phyloP scores from a whole-genome alignment of 2,329 filamentous ascomycete species.

The Chrysosporium keratinophilum region DNA sequence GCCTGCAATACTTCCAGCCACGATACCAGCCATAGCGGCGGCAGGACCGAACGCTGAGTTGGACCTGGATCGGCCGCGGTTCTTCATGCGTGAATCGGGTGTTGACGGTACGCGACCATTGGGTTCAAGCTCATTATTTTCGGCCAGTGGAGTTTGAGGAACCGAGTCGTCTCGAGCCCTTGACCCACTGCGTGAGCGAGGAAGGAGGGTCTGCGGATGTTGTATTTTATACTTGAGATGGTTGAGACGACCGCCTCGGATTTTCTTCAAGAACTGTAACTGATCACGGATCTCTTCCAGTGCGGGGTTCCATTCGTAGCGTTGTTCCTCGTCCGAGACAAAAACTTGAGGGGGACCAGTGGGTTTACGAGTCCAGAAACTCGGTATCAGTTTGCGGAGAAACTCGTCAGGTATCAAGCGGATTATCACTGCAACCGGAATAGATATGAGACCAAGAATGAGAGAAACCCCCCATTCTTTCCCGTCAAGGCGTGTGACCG shows the following conservation, averaged over 20 bases:
- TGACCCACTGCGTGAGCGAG: slow-evolving; percentile 35
- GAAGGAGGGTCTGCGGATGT: slow-evolving; percentile 43
- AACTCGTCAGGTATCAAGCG: slow-evolving; percentile 51
- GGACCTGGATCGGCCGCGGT: slow-evolving; percentile 45
- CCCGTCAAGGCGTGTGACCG: slow-evolving; percentile 50
- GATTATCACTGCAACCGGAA: slow-evolving; percentile 55
- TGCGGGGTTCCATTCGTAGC: slow-evolving; percentile 49
- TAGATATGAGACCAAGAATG: slow-evolving; percentile 54
- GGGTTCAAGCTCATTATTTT: slow-evolving; percentile 25
- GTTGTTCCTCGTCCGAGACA: slow-evolving; percentile 38
- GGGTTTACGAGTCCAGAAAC: slow-evolving; percentile 30
- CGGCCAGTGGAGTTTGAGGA: slow-evolving; percentile 48
- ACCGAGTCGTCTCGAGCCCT: slow-evolving; percentile 36
- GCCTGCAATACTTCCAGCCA: slow-evolving; percentile 55
- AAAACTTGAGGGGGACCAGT: slow-evolving; percentile 33
- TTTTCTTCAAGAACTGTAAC: slow-evolving; percentile 52
- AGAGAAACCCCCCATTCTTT: slow-evolving; percentile 61
- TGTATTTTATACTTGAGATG: slow-evolving; percentile 51
- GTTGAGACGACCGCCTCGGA: slow-evolving; percentile 53
- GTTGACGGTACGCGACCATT: slow-evolving; percentile 38
- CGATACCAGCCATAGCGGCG: slow-evolving; percentile 54
- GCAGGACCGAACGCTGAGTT: slow-evolving; percentile 51
- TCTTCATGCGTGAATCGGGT: slow-evolving; percentile 43
- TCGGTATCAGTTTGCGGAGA: slow-evolving; percentile 36
- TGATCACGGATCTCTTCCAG: slow-evolving; percentile 55